Evolutionary conservation across 2,329 filamentous ascomycete species (phyloP).

Genomic region (Penicillium digitatum): DNA sequence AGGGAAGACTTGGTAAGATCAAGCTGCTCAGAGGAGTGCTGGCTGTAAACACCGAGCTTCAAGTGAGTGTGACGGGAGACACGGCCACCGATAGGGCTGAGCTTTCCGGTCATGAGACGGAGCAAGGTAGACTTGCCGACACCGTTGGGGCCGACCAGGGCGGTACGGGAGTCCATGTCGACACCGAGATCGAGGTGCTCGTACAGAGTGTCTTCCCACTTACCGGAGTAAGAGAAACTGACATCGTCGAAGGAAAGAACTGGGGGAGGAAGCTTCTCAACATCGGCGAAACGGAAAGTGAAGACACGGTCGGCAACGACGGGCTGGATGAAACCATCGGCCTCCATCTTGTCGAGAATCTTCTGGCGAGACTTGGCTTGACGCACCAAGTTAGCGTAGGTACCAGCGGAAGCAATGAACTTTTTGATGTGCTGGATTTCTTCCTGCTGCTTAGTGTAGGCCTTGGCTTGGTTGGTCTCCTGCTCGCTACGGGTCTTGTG

Average conservation of each 20-base stretch:
- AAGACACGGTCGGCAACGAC: constrained; percentile 83
- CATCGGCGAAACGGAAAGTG: constrained; percentile 96
- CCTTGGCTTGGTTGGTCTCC: constrained; percentile 98
- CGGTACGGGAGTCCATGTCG: constrained; percentile 98
- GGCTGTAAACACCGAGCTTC: constrained; percentile 96
- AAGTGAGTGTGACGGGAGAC: constrained; percentile 94
- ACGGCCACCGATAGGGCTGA: constrained; percentile 74
- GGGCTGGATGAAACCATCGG: constrained; percentile 95
- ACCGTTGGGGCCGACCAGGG: constrained; percentile 96
- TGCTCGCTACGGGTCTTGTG: constrained; percentile 90
- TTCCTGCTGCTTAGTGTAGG: constrained; percentile 97
- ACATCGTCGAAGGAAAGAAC: constrained; percentile 96
- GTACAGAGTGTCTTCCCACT: constrained; percentile 86
- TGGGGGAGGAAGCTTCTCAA: constrained; percentile 97
- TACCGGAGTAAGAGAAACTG: constrained; percentile 95
- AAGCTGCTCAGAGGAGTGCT: constrained; percentile 97
- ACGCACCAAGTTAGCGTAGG: constrained; percentile 97
- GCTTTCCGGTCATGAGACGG: constrained; percentile 92
- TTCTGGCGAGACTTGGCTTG: constrained; percentile 99
- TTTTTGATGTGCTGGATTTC: constrained; percentile 99
- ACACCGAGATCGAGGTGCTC: constrained; percentile 96
- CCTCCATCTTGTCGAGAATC: constrained; percentile 99
- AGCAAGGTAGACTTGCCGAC: constrained; percentile 97
- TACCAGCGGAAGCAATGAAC: constrained; percentile 99
- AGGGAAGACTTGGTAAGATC: constrained; percentile 96